Conservation (phyloP, 2,329 filamentous ascomycete genomes). For the Karstenula rhodostoma region DNA sequence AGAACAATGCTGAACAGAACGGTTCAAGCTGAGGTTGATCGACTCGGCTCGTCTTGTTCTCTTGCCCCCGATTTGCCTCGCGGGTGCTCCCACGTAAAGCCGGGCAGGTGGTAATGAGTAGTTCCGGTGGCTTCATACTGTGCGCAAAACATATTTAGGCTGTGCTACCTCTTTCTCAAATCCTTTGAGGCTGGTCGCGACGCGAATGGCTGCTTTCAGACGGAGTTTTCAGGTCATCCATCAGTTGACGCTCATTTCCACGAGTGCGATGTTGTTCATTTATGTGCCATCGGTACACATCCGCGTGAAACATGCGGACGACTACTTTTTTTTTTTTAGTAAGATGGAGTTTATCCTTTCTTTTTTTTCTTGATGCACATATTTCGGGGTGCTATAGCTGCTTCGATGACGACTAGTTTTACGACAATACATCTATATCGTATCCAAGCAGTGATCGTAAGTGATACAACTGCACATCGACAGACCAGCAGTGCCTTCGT, state of each 20-base stretch:
- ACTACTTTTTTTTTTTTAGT: constrained; percentile 4
- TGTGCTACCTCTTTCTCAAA: not conserved
- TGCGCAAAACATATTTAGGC: constrained; percentile 15
- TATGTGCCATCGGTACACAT: constrained; percentile 3
- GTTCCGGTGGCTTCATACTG: constrained; percentile 16
- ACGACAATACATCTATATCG: constrained; percentile 12
- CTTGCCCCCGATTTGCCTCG: not conserved
- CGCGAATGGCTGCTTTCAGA: not conserved
- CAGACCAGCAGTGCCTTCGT: not conserved
- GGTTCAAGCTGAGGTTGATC: constrained; percentile 38
- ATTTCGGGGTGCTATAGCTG: constrained; percentile 13
- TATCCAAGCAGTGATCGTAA: not conserved
- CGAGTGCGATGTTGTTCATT: constrained; percentile 6
- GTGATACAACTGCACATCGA: not conserved
- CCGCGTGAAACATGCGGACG: not conserved
- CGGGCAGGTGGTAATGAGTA: constrained; percentile 11
- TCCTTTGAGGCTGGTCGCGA: not conserved
- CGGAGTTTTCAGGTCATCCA: not conserved
- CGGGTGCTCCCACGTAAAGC: constrained; percentile 6
- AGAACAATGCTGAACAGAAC: constrained; percentile 48
- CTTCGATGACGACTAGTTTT: constrained; percentile 20
- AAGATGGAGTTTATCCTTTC: constrained; percentile 17
- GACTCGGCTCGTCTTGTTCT: not conserved
- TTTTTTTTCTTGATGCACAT: constrained; percentile 27
- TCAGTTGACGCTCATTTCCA: constrained; percentile 11